Percentiles rank a stretch among this genome's conserved stretches.
Conservation (phyloP, 805 yeast species). For the Blastobotrys robertii region DNA sequence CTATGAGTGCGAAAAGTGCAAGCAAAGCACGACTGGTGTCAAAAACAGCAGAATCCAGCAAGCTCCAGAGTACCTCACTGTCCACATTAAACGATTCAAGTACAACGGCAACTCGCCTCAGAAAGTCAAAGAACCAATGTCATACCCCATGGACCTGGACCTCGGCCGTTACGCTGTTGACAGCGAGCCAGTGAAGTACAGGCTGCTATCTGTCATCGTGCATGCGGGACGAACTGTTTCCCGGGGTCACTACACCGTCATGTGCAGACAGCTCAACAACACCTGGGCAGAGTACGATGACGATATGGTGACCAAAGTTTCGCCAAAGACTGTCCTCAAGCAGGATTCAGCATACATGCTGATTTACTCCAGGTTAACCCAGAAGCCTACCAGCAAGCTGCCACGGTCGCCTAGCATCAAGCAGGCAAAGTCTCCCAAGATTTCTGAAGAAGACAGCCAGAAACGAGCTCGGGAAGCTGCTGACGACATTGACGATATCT, state of each 20-base stretch:
- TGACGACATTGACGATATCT: conserved; percentile 21
- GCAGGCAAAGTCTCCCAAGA: background rate
- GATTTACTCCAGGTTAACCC: conserved; percentile 53
- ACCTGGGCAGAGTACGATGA: conserved; percentile 93
- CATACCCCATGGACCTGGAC: conserved; percentile 70
- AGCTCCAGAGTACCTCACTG: conserved; percentile 80
- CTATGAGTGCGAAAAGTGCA: conserved; percentile 82
- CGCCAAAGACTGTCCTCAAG: conserved; percentile 62
- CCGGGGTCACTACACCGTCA: conserved; percentile 88
- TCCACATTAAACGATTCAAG: conserved; percentile 86
- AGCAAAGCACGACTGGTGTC: conserved; percentile 62
- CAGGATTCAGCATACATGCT: conserved; percentile 89
- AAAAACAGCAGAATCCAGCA: conserved; percentile 65
- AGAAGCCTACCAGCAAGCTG: conserved; percentile 2
- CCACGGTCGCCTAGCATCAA: background rate
- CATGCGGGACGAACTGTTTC: conserved; percentile 91
- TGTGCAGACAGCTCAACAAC: conserved; percentile 86
- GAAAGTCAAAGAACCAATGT: conserved; percentile 79
- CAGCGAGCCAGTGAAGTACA: conserved; percentile 46
- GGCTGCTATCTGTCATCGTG: conserved; percentile 72
- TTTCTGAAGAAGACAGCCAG: background rate
- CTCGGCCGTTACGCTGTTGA: conserved; percentile 43
- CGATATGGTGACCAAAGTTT: conserved; percentile 67
- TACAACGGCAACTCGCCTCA: conserved; percentile 50
- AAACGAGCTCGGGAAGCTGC: background rate